Evolutionary conservation across 768 basidiomycete genomes (phyloP).

Genomic region (Butyriboletus loyo): DNA sequence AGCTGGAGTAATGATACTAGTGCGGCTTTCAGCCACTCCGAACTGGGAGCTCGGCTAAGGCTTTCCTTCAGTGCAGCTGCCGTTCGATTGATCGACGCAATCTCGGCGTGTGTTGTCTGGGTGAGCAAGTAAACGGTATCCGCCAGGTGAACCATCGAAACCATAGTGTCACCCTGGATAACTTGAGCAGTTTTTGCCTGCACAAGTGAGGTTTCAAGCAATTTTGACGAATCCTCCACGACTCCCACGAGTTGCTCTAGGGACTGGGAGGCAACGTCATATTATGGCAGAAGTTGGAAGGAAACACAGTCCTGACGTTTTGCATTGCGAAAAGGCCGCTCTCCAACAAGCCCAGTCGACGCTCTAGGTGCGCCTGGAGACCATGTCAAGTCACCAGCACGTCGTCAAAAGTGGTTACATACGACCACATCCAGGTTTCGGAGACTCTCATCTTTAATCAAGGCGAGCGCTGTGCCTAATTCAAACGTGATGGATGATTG

Average conservation of each 20-base stretch:
- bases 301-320: constrained; percentile 22
- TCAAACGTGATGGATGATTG: constrained; percentile 25
- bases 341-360: constrained; percentile 26
- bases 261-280: constrained; percentile 21
- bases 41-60: constrained; percentile 20
- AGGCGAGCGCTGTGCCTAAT: constrained; percentile 20
- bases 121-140: constrained; percentile 38
- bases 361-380: constrained; percentile 31
- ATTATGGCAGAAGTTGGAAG: constrained; percentile 7
- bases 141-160: constrained; percentile 36
- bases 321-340: constrained; percentile 27
- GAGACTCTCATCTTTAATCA: constrained; percentile 29
- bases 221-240: constrained; percentile 21
- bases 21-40: constrained; percentile 23
- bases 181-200: constrained; percentile 32
- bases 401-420: constrained; percentile 6
- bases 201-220: constrained; percentile 32
- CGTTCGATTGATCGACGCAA: constrained; percentile 48
- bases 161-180: constrained; percentile 37
- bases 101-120: constrained; percentile 38
- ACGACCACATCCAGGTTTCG: constrained; percentile 27
- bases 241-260: constrained; percentile 17
- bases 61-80: constrained; percentile 28
- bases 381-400: constrained; percentile 5
- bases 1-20: constrained; percentile 10